Evolutionary conservation across 2,329 filamentous ascomycete species (phyloP).

Genomic region (Harringtonia aguacate): DNA sequence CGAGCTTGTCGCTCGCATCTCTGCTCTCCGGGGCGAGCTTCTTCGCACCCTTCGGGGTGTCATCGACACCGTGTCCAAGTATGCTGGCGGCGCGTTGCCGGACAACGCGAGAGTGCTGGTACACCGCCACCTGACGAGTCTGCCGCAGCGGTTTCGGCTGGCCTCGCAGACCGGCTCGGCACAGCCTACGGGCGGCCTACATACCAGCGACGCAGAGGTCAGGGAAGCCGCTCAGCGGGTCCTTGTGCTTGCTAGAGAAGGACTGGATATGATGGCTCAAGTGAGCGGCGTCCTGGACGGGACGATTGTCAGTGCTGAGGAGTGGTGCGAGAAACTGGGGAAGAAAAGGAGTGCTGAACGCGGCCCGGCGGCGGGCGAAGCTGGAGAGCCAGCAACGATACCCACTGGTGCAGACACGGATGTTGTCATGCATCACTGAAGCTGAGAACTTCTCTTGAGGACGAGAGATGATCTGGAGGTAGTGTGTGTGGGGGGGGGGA

Average conservation of each 20-base stretch:
- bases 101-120: conserved; percentile 81
- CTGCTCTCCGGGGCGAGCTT: conserved; percentile 56
- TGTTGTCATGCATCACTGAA: background rate
- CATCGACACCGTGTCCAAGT: conserved; percentile 76
- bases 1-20: conserved; percentile 52
- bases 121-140: conserved; percentile 68
- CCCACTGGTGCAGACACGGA: background rate
- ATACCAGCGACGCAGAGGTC: conserved; percentile 21
- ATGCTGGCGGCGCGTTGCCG: conserved; percentile 82
- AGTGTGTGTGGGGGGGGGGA: too few species aligned
- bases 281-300: conserved; percentile 81
- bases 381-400: background rate
- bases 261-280: conserved; percentile 87
- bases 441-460: too few species aligned
- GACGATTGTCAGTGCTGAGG: conserved; percentile 81
- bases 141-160: conserved; percentile 68
- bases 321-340: conserved; percentile 76
- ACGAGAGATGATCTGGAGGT: too few species aligned
- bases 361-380: background rate
- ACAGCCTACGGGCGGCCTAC: conserved; percentile 12
- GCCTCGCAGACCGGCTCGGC: conserved; percentile 38
- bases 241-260: conserved; percentile 77
- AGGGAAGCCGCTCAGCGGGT: conserved; percentile 62
- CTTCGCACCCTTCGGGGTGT: conserved; percentile 72
- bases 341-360: conserved; percentile 25